Evolutionary conservation across 495 filamentous ascomycete species (phyloP).

Genomic region (Aspergillus affinis): DNA sequence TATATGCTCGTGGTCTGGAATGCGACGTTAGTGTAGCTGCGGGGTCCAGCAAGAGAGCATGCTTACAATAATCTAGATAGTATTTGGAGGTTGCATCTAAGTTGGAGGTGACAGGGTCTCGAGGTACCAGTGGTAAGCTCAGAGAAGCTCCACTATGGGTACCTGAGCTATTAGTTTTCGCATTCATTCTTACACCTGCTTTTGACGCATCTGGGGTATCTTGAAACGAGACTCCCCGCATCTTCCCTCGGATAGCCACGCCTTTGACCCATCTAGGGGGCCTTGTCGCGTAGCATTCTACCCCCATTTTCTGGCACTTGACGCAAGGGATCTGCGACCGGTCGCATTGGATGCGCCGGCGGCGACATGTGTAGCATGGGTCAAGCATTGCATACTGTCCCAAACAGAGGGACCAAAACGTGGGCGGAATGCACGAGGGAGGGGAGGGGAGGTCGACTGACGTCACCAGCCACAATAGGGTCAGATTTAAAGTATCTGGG

Average conservation of each 20-base stretch:
- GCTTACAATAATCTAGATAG: slow-evolving; percentile 48
- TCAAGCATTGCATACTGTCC: slow-evolving; percentile 21
- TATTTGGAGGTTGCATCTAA: slow-evolving; percentile 28
- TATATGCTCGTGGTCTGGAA: slow-evolving; percentile 46
- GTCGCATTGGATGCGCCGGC: slow-evolving; percentile 54
- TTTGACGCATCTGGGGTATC: slow-evolving; percentile 1
- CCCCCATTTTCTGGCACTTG: slow-evolving; percentile 39
- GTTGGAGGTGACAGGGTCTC: slow-evolving; percentile 25
- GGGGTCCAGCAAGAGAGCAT: not conserved
- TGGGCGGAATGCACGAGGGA: too few relatives aligned
- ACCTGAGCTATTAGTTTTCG: not conserved
- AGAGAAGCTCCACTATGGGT: not conserved
- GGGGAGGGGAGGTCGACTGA: too few relatives aligned
- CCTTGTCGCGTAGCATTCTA: slow-evolving; percentile 49
- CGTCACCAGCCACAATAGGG: too few relatives aligned
- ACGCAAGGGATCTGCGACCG: slow-evolving; percentile 23
- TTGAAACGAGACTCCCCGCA: slow-evolving; percentile 30
- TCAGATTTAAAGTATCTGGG: too few relatives aligned
- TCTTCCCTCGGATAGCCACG: slow-evolving; percentile 40
- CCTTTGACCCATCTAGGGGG: slow-evolving; percentile 42
- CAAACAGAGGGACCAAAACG: not conserved
- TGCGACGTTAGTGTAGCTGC: not conserved
- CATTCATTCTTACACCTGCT: not conserved
- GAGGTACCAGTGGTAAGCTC: slow-evolving; percentile 6
- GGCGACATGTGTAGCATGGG: slow-evolving; percentile 52